phyloP scores from a whole-genome alignment of 208 protist genomes.

The Trypanosoma scelopori region DNA sequence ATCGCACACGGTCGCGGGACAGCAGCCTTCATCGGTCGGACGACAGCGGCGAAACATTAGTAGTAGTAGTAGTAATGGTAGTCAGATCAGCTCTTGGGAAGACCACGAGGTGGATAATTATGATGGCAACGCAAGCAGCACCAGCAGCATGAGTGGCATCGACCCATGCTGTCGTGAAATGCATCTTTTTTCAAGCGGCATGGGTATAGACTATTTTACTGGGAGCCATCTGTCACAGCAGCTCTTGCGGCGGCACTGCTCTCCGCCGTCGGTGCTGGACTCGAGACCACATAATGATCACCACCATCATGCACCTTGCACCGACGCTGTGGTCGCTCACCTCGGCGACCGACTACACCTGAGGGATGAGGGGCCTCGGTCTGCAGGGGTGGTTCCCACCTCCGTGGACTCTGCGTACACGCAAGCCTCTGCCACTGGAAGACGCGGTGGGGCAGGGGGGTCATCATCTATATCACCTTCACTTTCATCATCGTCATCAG shows the following conservation, averaged over 20 bases:
- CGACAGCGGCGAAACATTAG: background rate
- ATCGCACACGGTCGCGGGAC: no score
- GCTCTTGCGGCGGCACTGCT: background rate
- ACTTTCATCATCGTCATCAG: background rate
- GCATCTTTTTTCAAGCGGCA: slow-evolving; percentile 4
- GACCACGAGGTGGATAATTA: background rate
- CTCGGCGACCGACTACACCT: no score
- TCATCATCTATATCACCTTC: no score
- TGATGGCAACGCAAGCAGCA: background rate
- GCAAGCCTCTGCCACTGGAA: no score
- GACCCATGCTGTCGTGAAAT: slow-evolving; percentile 17
- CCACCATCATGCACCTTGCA: background rate
- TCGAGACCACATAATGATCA: background rate
- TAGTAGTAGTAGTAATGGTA: background rate
- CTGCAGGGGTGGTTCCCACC: no score
- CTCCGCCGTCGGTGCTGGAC: background rate
- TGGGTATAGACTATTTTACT: slow-evolving; percentile 25
- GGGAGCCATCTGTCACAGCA: background rate
- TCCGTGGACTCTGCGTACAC: no score
- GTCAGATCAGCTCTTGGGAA: background rate
- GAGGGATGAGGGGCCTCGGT: no score
- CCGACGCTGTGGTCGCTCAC: background rate
- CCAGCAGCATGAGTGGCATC: slow-evolving; percentile 1
- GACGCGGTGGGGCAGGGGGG: no score
- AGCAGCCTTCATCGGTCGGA: no score